Evolutionary conservation across 352 stramenopile genomes (phyloP), one percentile per base, ranked within the genome.

Genomic region (Pythium scleroteichum): DNA sequence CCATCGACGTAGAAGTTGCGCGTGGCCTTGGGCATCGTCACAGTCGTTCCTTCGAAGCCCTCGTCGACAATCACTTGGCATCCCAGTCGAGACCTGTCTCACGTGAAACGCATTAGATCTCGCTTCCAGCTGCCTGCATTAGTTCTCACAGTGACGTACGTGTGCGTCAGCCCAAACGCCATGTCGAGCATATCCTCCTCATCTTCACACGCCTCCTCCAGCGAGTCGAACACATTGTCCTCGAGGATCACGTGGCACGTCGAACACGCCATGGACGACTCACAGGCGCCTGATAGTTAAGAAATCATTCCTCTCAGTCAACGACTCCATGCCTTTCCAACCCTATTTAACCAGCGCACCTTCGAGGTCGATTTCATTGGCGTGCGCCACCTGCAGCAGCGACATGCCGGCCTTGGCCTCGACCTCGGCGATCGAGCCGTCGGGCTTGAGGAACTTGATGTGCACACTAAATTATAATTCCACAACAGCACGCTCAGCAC

Each of bases 1-100:
- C 97, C 96, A 77, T 99, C 97, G 17, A 99, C 97, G 82, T 99
- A 99, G 68, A 99, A 99, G 85, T 99, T 99, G 64, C 97, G 88
- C 33, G 96, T 99, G 33, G 96, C 96, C 49, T 92, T 84, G 10
- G 97, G 97, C 57, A 99, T 80, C 67, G 85, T 89, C 60, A 99
- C 85, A 0, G 70, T 90, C 22, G 82, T 89, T 53, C 82, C 79
- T 53, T 91, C 97, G 69, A 99, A 98, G 47, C 82, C 77, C 69
- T 97, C 75, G 41, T 88, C 87, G 27, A 98, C 74, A 41, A 96
- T 72, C 45, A 98, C 90, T 53, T 97, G 89, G 62, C 88, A 98
- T 46, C 92, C 92, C 70, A 98, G 76, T 55, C 92, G 89, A 48
- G 90, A 97, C n/a, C 82, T 90, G 52, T 44, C 10, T 46, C n/a